Evolutionary conservation across 495 filamentous ascomycete genomes (phyloP), one percentile per base, ranked within the genome.

Genomic region (Halenospora varia): DNA sequence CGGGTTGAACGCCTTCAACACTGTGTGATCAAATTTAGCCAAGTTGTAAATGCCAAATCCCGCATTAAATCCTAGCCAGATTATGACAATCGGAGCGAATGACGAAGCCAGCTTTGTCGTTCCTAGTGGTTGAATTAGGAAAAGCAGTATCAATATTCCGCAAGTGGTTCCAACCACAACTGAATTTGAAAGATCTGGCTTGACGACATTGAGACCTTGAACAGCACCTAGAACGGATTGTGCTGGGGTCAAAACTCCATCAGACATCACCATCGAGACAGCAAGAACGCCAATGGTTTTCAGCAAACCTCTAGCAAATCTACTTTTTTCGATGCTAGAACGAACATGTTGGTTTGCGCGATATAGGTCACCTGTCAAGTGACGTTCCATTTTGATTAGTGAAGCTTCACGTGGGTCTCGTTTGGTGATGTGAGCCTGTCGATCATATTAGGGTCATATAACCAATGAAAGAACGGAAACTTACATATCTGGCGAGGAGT

Each of bases 1-100:
- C 0, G 87, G 87, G 20, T 75, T 82, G 60, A 90, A 89, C 0
- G 87, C 87, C 64, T 82, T 83, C 20, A 89, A 69, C 11, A 90
- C 84, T 0, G 76, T 72, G 24, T 80, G 70, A 64, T 89, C 86
- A 56, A 80, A 81, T 13, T 74, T 69, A 15, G 71, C 78, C 9
- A 88, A 70, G 60, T 87, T 87, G 73, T 89, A 62, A 45, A 90
- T 86, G 2, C 88, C 87, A 70, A 88, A 89, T 1, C 60, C 59
- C 18, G 77, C 70, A 63, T 90, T 88, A 60, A 90, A 82, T 0
- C 68, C 70, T 4, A 91, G 79, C 88, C 88, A 91, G 22, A 88
- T 59, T 24, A 89, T 80, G 45, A 91, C 79, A 24, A 91, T 82
- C 1, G 88, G 88, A 1, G 88, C 84, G 60, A 89, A 91, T 0